Base-by-base conservation (phyloP, 2,329 filamentous ascomycete species). In the Echinosphaeria canescens region DNA sequence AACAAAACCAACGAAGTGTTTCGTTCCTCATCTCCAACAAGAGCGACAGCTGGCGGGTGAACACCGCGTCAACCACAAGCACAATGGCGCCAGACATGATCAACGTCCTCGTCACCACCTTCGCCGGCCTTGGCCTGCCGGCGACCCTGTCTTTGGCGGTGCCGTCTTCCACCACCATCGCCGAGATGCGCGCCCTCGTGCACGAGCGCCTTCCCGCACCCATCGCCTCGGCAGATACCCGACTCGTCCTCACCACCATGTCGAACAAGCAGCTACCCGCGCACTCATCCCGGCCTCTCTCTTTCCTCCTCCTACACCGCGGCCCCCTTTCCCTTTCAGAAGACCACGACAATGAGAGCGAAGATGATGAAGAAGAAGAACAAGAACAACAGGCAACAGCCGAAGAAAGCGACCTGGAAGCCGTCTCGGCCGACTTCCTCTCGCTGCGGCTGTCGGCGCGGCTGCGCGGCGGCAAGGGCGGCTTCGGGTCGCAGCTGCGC, bases 401-500 rank as follows among this genome's bases (percentile, higher is more conserved):
- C n/a, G n/a, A n/a, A n/a, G n/a, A n/a, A n/a, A n/a, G n/a, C n/a
- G n/a, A n/a, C n/a, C n/a, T n/a, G n/a, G n/a, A n/a, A n/a, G n/a
- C n/a, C n/a, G n/a, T n/a, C n/a, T n/a, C n/a, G n/a, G n/a, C n/a
- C n/a, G 68, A 69, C 18, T 73, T 95, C 36, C 59, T 98, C 11
- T 74, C 82, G 0, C 62, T 98, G 4, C 79, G 82, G 28, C 67
- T 98, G 16, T 74, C 71, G 5, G 58, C 74, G 2, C 75, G 76
- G 5, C 54, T 93, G 22, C 78, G 75, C 38, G 88, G 90, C 54
- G 90, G 90, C 44, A 98, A 98, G 46, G 88, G 88, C 49, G 88
- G 88, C 42, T 98, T 98, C 46, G 88, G 88, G 28, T 95, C 85
- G 2, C 90, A 98, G 48, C 70, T 98, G 20, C 80, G 90, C 43